Base-by-base conservation (phyloP, 2,329 filamentous ascomycete genomes). In the Phyllosticta citrichinensis region DNA sequence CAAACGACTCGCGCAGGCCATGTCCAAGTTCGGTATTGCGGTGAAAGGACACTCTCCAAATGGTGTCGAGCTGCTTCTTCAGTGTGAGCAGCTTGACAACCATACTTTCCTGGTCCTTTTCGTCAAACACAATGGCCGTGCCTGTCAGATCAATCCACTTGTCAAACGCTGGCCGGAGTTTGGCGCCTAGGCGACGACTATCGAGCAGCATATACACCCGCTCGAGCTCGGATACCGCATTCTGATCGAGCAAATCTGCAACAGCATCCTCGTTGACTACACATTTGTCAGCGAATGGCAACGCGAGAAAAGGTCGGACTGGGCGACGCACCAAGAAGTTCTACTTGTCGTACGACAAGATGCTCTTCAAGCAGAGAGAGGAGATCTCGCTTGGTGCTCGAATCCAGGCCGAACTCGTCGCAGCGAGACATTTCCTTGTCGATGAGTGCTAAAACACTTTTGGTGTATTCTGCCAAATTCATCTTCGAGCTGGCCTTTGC, bases 1-100 rank as follows among this genome's bases (percentile, higher is more conserved):
- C 87, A 70, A 99, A 97, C 0, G 90, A 83, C 68, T 97, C 91
- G 61, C 94, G 84, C 66, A 99, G 80, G 11, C 82, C 84, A 71
- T 92, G 88, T 0, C 86, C 82, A 56, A 97, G 85, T 22, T 84
- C 81, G n/a, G 91, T 84, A 66, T 96, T 84, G 58, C 84, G 85
- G 55, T 82, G 80, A 69, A 99, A 97, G 0, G 91, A 86, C 56
- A 87, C 83, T 51, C 85, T 83, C 70, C 91, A 87, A 66, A 93
- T 85, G 51, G 85, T 76, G 69, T 97, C 91, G 9, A 97, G 78
- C 33, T 86, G 83, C 55, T 85, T 83, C 70, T 96, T 92, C 66
- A 99, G 83, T 25, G 88, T 84, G 10, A 99, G 79, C 4, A 99
- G 78, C 35, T 89, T 84, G 5, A 90, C 76, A 1, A 99, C 86